Conservation (phyloP, 768 basidiomycete genomes). For the Cystobasidium onofrii region DNA sequence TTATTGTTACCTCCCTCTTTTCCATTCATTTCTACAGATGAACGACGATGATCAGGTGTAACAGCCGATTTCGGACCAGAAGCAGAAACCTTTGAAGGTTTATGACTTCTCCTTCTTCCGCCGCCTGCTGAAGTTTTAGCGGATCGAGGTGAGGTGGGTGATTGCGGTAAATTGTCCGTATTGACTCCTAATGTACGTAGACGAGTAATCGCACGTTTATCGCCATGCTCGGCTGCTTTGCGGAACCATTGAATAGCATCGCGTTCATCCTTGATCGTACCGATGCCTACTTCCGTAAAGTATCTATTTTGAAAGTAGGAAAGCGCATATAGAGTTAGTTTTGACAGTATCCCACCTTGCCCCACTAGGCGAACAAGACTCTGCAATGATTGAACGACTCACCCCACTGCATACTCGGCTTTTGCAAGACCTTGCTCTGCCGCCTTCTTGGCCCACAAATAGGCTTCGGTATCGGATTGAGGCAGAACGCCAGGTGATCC, state of each 20-base stretch:
- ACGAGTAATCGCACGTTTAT: conserved; percentile 83
- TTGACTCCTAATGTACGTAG: conserved; percentile 45
- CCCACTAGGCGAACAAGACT: no score
- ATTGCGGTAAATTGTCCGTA: not conserved
- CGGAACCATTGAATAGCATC: conserved; percentile 79
- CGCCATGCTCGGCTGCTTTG: conserved; percentile 79
- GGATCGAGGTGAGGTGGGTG: not conserved
- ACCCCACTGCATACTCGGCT: conserved; percentile 93
- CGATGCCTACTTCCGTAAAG: conserved; percentile 63
- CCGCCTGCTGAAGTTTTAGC: not conserved
- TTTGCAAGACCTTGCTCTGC: conserved; percentile 85
- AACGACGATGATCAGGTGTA: not conserved
- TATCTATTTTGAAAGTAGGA: not conserved
- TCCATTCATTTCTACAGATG: not conserved
- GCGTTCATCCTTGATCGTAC: conserved; percentile 58
- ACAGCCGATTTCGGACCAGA: not conserved
- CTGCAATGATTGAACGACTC: no score
- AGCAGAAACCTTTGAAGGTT: not conserved
- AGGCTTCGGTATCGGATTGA: conserved; percentile 97
- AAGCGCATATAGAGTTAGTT: no score
- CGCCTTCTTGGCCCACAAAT: conserved; percentile 91
- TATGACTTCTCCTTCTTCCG: not conserved
- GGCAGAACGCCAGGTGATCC: conserved; percentile 95
- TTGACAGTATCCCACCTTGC: no score
- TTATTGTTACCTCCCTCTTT: not conserved